Base-by-base conservation (phyloP, 306 rosid genomes). In the Ammopiptanthus mongolicus region DNA sequence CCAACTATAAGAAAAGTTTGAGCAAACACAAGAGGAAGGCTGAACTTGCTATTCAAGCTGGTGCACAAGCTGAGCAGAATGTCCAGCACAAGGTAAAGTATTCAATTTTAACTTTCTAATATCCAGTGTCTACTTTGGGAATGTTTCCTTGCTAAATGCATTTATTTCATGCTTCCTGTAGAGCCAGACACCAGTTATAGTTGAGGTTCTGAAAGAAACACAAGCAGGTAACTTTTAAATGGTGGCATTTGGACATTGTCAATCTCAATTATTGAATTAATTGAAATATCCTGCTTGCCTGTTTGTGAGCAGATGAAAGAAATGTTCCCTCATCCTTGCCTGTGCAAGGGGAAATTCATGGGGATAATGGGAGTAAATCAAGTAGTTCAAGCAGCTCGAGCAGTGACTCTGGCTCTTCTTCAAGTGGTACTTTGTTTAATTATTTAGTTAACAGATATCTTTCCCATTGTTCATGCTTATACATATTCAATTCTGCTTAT, bases 381-480 rank as follows among this genome's bases (percentile, higher is more conserved):
- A 90, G 98, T 84, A 95, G 99, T 83, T 92, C 97, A 69, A 87
- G 96, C 90, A 86, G 97, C 83, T 95, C 98, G 22, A 91, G 96
- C 84, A 92, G 99, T 63, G 98, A 81, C 81, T 92, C 99, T 55
- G 97, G 96, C 52, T 90, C 99, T 65, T 90, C 97, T 60, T 95
- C 99, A 23, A 92, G 96, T 80, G 97, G 99, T 95, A 95, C 77
- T 60, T 74, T 31, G 34, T 62, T 69, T 68, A 22, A n/a, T 13
- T 8, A 46, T 18, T 73, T 59, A 51, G 8, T 19, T 61, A 21
- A n/a, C 19, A 14, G 14, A 42, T 64, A n/a, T 76, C 10, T n/a
- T n/a, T 6, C 6, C 14, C 42, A 59, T 28, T 62, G 41, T 33
- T 36, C 33, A 58, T 65, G 23, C 42, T 15, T 52, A 31, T 17